Evolutionary conservation across 805 yeast genomes (phyloP).

Genomic region (Candida qinlingensis): DNA sequence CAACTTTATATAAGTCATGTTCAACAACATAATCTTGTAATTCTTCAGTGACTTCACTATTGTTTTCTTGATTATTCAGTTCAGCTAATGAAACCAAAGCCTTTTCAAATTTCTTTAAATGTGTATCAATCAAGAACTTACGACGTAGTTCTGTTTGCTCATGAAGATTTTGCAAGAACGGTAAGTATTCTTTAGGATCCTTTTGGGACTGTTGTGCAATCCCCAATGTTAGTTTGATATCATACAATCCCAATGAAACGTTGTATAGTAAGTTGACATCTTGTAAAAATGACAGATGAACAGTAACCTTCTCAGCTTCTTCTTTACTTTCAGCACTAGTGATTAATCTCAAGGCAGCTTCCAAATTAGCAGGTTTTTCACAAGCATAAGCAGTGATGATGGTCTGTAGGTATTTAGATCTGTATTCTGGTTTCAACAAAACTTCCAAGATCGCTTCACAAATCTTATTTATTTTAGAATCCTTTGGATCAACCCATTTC

Average conservation of each 20-base stretch:
- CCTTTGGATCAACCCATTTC: constrained; percentile 31
- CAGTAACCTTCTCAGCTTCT: constrained; percentile 55
- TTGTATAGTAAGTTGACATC: constrained; percentile 82
- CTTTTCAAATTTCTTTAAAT: constrained; percentile 58
- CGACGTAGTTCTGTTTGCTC: constrained; percentile 61
- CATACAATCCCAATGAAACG: constrained; percentile 75
- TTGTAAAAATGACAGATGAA: constrained; percentile 84
- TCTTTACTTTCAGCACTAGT: constrained; percentile 42
- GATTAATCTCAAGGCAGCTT: constrained; percentile 65
- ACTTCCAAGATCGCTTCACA: constrained; percentile 66
- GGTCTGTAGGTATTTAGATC: constrained; percentile 60
- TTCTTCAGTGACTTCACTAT: constrained; percentile 41
- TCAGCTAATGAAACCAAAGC: constrained; percentile 65
- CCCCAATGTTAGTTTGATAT: constrained; percentile 70
- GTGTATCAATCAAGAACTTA: constrained; percentile 73
- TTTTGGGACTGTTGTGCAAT: constrained; percentile 96
- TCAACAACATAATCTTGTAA: constrained; percentile 60
- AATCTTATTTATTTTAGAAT: constrained; percentile 66
- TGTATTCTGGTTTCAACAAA: constrained; percentile 44
- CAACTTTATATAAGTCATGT: constrained; percentile 67
- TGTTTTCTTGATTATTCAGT: constrained; percentile 29
- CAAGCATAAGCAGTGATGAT: constrained; percentile 90
- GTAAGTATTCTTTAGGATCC: constrained; percentile 95
- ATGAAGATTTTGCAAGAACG: constrained; percentile 79
- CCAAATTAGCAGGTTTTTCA: constrained; percentile 80